phyloP scores from a whole-genome alignment of 371 early-diverging fungal genomes.

The Syncephalis plumigaleata region DNA sequence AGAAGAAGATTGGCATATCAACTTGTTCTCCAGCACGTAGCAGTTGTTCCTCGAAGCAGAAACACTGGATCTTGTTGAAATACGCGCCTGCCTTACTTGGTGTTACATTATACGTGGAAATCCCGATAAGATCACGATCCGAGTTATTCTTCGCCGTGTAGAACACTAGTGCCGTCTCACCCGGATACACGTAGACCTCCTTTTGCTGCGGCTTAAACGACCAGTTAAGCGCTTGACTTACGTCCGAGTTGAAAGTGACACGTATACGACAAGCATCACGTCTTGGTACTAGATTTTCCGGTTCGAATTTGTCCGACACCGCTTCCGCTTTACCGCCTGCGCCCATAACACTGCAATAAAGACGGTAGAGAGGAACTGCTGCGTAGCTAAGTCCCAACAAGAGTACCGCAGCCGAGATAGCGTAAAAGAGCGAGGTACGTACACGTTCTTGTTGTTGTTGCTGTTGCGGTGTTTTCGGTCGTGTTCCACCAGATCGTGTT shows the following conservation, averaged over 20 bases:
- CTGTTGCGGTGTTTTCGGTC: no score
- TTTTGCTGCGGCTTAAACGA: slow-evolving; percentile 76
- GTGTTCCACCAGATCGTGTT: no score
- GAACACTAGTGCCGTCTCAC: slow-evolving; percentile 93
- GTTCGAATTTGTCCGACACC: slow-evolving; percentile 28
- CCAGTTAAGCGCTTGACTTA: slow-evolving; percentile 76
- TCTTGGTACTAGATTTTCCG: slow-evolving; percentile 38
- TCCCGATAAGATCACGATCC: slow-evolving; percentile 85
- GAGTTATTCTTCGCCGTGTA: slow-evolving; percentile 87
- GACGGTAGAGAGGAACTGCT: slow-evolving; percentile 88
- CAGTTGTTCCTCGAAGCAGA: slow-evolving; percentile 97
- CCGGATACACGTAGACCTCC: slow-evolving; percentile 74
- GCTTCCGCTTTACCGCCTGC: slow-evolving; percentile 73
- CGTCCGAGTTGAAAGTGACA: slow-evolving; percentile 70
- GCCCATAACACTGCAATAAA: slow-evolving; percentile 87
- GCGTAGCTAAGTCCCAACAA: slow-evolving; percentile 87
- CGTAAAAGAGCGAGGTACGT: slow-evolving; percentile 33
- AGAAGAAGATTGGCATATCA: slow-evolving; percentile 99
- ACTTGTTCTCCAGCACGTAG: slow-evolving; percentile 82
- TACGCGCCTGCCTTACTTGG: slow-evolving; percentile 84
- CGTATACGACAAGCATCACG: slow-evolving; percentile 43
- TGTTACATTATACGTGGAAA: slow-evolving; percentile 92
- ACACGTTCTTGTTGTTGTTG: no score
- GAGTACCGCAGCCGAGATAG: slow-evolving; percentile 57
- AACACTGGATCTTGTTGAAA: slow-evolving; percentile 98